Base-by-base conservation (phyloP, 1,284 basidiomycete genomes). In the Athelia sp. region DNA sequence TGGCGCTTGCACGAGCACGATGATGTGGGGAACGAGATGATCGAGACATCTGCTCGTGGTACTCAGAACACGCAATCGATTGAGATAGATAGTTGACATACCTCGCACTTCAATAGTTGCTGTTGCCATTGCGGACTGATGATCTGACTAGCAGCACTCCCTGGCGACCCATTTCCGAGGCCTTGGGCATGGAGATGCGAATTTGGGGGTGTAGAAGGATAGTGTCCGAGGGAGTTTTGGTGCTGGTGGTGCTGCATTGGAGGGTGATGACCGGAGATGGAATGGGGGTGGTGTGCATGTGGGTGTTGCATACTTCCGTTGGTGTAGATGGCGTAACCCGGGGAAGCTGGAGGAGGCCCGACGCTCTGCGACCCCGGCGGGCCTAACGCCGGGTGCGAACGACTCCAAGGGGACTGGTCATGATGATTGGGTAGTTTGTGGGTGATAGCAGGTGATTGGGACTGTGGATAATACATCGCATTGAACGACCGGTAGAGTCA, bases 31-130 rank as follows among this genome's bases (percentile, higher is more conserved):
- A 86, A 54, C 84, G 79, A 32, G 84, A 84, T 17, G 82, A 79
- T 56, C 88, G 83, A 54, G 84, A 78, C 75, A 87, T 81, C 86
- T 90, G 53, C 48, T 48, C 45, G 44, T 19, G 47, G 11, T 11
- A 29, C 26, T 29, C 6, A 29, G 26, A 6, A 13, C 26, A 29
- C 4, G 26, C 26, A 29, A 29, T 29, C 26, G 26, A 29, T 29
- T 29, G 26, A 13, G 6, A 13, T 13, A 13, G 13, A 29, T 13
- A 29, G 13, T 29, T 45, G 63, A 70, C 81, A 54, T 60, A 87
- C 87, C 72, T 90, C 87, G 65, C 79, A 90, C 65, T 90, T 90
- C 63, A 90, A 73, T 58, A 90, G 67, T 66, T 90, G 87, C 58
- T 88, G 82, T 59, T 88, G 84, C 87, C 87, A 90, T 55, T 90